Evolutionary conservation across 108 stramenopile genomes (phyloP).

Genomic region (Fragilaria radians): DNA sequence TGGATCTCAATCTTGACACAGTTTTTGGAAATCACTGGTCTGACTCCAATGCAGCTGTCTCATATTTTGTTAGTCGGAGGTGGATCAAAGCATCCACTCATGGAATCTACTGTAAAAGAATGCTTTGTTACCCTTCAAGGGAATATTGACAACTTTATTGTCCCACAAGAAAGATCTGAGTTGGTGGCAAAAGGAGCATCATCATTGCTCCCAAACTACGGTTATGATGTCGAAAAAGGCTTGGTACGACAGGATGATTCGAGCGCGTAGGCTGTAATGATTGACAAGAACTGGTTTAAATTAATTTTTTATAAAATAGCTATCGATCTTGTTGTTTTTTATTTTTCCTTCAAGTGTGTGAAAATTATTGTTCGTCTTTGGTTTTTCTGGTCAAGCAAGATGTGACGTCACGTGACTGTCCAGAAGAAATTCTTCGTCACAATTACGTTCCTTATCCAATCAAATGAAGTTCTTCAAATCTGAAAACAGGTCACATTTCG

Average conservation of each 20-base stretch:
- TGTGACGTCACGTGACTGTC: no score
- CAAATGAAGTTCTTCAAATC: no score
- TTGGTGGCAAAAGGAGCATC: slow-evolving; percentile 36
- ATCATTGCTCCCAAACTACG: slow-evolving; percentile 32
- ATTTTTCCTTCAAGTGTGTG: no score
- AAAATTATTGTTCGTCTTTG: no score
- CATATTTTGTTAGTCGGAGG: slow-evolving; percentile 63
- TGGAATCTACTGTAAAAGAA: slow-evolving; percentile 26
- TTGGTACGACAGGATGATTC: slow-evolving; percentile 10
- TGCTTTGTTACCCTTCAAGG: slow-evolving; percentile 16
- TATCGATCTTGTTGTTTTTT: no score
- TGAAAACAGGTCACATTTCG: no score
- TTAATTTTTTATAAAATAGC: no score
- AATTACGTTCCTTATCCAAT: no score
- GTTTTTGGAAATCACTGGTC: slow-evolving; percentile 39
- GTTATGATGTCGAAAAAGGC: slow-evolving; percentile 28
- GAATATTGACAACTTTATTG: not conserved
- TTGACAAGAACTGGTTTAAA: no score
- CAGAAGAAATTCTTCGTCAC: no score
- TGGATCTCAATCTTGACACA: slow-evolving; percentile 51
- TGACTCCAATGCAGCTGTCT: slow-evolving; percentile 38
- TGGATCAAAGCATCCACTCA: slow-evolving; percentile 36
- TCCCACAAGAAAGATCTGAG: slow-evolving; percentile 20
- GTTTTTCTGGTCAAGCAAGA: no score
- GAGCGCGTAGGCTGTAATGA: no score